Evolutionary conservation across 2,329 filamentous ascomycete genomes (phyloP), one percentile per base, ranked within the genome.

Genomic region (Pseudocercospora cruenta): DNA sequence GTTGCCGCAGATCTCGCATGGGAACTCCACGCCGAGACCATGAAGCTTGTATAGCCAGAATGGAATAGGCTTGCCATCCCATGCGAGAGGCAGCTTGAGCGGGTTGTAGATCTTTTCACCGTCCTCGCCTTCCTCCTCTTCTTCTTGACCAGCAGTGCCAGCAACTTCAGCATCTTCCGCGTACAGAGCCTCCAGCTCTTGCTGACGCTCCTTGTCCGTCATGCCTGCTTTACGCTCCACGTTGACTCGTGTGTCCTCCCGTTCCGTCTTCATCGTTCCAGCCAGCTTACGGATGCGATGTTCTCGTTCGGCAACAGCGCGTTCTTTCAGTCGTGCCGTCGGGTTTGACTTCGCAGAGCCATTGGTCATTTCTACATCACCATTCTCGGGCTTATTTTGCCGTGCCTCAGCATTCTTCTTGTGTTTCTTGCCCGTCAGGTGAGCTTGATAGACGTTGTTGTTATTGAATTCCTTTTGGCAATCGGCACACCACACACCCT

Each of bases 41-140:
- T 99, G 95, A 16, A 99, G 85, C 73, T 97, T 95, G 84, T 98
- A 99, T 16, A 99, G 86, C 95, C 95, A 99, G 83, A 95, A 99
- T 0, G 96, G 95, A 73, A 99, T 99, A 0, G 96, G 95, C 77
- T 99, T 99, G 73, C 96, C 95, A 72, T 99, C 95, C 96, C 96
- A 99, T 2, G 93, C 94, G 7, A 99, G 85, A 0, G 95, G 95
- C 1, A 99, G 85, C 77, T 99, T 99, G 71, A 99, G 86, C 0
- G 95, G 95, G 78, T 99, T 99, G 84, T 98, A 97, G 66, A 98
- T 91, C 77, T 90, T 94, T 70, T 97, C 93, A 51, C 94, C 92
- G 60, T 74, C 76, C 51, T 79, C 78, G 45, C 89, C 91, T 0
- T 93, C 91, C 10, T 88, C 88, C 0, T 82, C 80, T 1, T 90